A percentile compares a stretch with the other conserved stretches of the same genome.
Evolutionary conservation across 768 basidiomycete genomes (phyloP).

Genomic region (Russula emetica): DNA sequence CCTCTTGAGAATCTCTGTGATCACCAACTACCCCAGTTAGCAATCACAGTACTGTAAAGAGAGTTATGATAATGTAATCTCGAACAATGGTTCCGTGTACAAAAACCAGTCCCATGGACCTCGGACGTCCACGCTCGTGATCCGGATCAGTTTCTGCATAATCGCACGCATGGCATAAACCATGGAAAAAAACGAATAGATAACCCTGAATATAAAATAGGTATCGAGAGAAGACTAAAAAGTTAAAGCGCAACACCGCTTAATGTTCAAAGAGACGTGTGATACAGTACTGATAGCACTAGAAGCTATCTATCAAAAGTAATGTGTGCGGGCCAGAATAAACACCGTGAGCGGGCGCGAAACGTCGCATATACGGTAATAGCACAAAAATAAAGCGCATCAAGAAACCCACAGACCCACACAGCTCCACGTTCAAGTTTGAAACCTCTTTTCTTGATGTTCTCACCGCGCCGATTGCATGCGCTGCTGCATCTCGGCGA

Average conservation of each 20-base stretch:
- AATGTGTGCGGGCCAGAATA: background rate
- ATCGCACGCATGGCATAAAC: background rate
- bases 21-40: background rate
- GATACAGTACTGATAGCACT: background rate
- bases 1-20: background rate
- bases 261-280: background rate
- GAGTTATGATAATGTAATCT: background rate
- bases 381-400: background rate
- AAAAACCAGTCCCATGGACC: background rate
- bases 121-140: background rate
- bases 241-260: too few relatives aligned
- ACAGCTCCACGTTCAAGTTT: background rate
- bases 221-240: background rate
- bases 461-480: constrained; percentile 1
- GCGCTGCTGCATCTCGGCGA: constrained; percentile 24
- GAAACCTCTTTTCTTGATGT: background rate
- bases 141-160: too few relatives aligned
- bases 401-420: background rate
- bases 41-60: too few relatives aligned
- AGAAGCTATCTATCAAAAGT: background rate
- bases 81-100: background rate
- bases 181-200: too few relatives aligned
- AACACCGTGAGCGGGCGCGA: background rate
- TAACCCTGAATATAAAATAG: background rate
- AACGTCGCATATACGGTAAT: background rate